Percentiles rank a stretch among this genome's conserved stretches.
Conservation (phyloP, 208 protist genomes). For the Trypanosoma melophagium region DNA sequence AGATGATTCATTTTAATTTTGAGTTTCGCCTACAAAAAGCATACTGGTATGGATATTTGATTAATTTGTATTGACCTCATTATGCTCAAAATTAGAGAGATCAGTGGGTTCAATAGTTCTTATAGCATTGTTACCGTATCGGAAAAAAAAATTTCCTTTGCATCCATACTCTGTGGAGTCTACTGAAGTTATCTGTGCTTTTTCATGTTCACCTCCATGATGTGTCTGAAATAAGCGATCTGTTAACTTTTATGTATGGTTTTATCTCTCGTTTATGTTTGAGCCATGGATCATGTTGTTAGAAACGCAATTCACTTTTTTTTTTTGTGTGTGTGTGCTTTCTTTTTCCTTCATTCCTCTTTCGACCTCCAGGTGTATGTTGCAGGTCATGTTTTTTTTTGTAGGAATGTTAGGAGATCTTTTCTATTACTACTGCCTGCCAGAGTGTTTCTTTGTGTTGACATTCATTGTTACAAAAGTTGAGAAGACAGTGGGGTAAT, state of each 20-base stretch:
- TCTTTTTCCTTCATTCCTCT: too few species aligned
- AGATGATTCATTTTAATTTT: neutral
- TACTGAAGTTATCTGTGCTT: constrained; percentile 31
- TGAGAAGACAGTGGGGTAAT: too few species aligned
- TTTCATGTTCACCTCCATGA: constrained; percentile 29
- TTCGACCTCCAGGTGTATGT: constrained; percentile 14
- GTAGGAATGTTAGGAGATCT: constrained; percentile 22
- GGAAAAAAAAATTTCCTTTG: neutral
- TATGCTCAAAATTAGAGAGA: constrained; percentile 6
- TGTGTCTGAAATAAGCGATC: constrained; percentile 10
- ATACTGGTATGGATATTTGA: constrained; percentile 19
- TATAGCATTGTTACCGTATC: neutral
- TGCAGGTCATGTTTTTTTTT: constrained; percentile 12
- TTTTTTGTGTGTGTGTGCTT: too few species aligned
- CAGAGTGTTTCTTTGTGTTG: neutral
- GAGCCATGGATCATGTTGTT: constrained; percentile 17
- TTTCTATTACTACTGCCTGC: constrained; percentile 17
- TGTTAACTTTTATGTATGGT: constrained; percentile 12
- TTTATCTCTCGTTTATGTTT: constrained; percentile 5
- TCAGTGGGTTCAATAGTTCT: neutral
- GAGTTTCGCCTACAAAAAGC: constrained; percentile 9
- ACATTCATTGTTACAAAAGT: neutral
- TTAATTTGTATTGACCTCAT: neutral
- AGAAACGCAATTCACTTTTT: constrained; percentile 29
- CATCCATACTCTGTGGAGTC: constrained; percentile 16